Evolutionary conservation across 495 filamentous ascomycete genomes (phyloP), one percentile per base, ranked within the genome.

Genomic region (Pyrenopolyporus hunteri): DNA sequence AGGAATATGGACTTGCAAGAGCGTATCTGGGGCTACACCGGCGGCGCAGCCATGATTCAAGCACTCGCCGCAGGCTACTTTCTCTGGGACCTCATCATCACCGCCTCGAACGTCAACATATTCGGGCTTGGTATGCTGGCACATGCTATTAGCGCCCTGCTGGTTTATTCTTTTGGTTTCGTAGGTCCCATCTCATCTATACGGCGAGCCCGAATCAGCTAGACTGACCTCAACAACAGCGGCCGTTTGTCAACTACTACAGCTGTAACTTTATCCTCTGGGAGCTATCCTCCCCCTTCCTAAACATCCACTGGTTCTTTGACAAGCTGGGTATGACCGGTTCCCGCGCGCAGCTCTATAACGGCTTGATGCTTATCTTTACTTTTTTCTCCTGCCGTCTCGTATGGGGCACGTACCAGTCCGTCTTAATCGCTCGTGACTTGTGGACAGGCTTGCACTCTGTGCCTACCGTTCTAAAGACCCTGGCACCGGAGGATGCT

Each of bases 291-390:
- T 89, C 86, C 64, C 92, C 92, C 10, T 93, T 96, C 78, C 86
- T 95, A 68, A 95, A 96, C 73, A 89, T 98, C 76, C 94, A 99
- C 82, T 99, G 94, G 94, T 98, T 99, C 83, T 93, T 89, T 70
- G 94, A 99, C 79, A 99, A 99, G 78, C 81, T 97, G 67, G 86
- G 89, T 72, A 88, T 96, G 83, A 99, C 95, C 17, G 94, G 94
- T 46, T 89, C 89, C 57, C 80, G 67, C 11, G 66, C 70, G 2
- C 64, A 72, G 54, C 62, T 71, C 23, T 68, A 70, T 40, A 70
- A 73, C 17, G 64, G 66, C 35, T 37, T 73, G 14, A 52, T 68
- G n/a, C 63, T 69, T 25, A 67, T 70, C 37, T 54, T 40, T 32
- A 67, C 84, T 40, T 99, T 99, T 80, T 94, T 96, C 79, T 82